Conservation (phyloP, 2,329 filamentous ascomycete genomes). For the Neonectria faginata region DNA sequence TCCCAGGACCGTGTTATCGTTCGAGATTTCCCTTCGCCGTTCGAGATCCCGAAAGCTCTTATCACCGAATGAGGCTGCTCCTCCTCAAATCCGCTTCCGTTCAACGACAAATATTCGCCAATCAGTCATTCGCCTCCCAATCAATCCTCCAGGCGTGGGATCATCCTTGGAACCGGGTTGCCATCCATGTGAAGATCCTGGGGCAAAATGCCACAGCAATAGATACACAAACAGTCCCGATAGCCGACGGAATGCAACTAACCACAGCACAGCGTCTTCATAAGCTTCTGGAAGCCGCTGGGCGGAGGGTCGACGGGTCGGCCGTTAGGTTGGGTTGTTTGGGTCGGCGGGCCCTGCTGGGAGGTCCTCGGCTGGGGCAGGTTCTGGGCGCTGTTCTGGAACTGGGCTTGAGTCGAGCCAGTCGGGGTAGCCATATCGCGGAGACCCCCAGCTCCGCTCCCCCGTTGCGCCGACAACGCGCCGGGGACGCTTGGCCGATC, state of each 20-base stretch:
- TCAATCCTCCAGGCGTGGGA: constrained; percentile 10
- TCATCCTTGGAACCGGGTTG: constrained; percentile 18
- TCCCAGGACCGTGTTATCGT: constrained; percentile 15
- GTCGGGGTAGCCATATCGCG: constrained; percentile 85
- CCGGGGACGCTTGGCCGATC: constrained; percentile 82
- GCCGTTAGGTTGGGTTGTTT: constrained; percentile 64
- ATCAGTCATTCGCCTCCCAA: constrained; percentile 1
- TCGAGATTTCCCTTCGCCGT: constrained; percentile 12
- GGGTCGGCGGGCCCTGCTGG: constrained; percentile 69
- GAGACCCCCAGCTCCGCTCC: constrained; percentile 78
- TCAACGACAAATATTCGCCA: constrained; percentile 11
- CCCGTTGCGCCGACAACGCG: constrained; percentile 79
- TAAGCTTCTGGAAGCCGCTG: constrained; percentile 89
- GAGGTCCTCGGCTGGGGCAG: constrained; percentile 75
- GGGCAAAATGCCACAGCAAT: constrained; percentile 45
- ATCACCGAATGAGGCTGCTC: constrained; percentile 19
- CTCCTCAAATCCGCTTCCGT: constrained; percentile 14
- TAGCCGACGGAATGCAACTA: constrained; percentile 52
- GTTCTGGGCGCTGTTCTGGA: constrained; percentile 94
- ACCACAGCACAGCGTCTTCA: constrained; percentile 94
- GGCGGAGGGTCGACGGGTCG: constrained; percentile 77
- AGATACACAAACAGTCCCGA: constrained; percentile 47
- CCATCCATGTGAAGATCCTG: constrained; percentile 35
- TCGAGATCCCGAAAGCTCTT: constrained; percentile 20
- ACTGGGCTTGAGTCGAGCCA: constrained; percentile 93